Conservation (phyloP, 305 asterid species). For the Rubia peregrina region DNA sequence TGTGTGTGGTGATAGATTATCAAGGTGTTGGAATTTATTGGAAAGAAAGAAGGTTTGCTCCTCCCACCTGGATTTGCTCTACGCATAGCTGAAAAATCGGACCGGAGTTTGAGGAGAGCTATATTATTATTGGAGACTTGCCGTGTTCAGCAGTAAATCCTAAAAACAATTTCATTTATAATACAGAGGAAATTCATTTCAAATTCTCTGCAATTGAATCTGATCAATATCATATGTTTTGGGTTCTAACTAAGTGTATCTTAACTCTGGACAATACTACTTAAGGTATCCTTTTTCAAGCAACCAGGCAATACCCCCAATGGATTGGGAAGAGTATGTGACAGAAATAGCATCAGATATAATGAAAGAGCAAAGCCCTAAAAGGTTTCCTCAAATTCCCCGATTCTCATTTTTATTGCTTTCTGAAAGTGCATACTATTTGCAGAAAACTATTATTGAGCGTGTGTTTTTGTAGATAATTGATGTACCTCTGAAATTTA, state of each 20-base stretch:
- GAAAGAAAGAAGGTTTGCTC: constrained; percentile 86
- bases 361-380: constrained; percentile 93
- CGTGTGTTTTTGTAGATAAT: background rate
- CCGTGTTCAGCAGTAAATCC: constrained; percentile 87
- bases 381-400: constrained; percentile 45
- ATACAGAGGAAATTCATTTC: background rate
- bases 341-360: constrained; percentile 85
- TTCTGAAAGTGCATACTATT: background rate
- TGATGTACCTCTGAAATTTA: background rate
- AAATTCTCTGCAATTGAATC: constrained; percentile 6
- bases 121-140: constrained; percentile 84
- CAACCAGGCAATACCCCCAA: constrained; percentile 73
- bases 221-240: background rate
- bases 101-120: constrained; percentile 89
- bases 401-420: background rate
- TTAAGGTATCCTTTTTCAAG: constrained; percentile 76
- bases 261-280: constrained; percentile 12
- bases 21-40: constrained; percentile 76
- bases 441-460: background rate
- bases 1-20: constrained; percentile 44
- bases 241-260: background rate
- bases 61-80: constrained; percentile 72
- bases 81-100: constrained; percentile 77
- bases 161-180: background rate
- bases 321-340: constrained; percentile 98